These are phyloP conservation scores for Plasmodium falciparum DNA, from an alignment of 169 alveolate species.

Conservation along the genomic window DNA sequence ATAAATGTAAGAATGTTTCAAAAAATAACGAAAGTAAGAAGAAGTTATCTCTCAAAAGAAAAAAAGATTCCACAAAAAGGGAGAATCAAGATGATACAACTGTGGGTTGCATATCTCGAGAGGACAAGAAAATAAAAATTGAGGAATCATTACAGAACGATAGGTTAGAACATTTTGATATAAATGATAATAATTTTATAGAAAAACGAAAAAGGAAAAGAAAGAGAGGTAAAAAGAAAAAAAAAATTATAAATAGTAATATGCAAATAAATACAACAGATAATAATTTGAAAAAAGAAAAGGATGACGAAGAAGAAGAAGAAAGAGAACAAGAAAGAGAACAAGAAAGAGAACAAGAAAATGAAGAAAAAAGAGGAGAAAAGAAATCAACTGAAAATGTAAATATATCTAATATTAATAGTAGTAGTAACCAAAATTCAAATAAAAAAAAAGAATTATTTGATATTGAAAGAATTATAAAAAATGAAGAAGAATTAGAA, in stretches of 20 bases:
- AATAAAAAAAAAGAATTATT: constrained; percentile 38
- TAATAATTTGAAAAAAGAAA: neutral
- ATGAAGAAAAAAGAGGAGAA: neutral
- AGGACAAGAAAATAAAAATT: too few relatives aligned
- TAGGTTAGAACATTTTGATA: too few relatives aligned
- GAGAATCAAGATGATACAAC: neutral
- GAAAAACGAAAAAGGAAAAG: too few relatives aligned
- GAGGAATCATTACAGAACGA: too few relatives aligned
- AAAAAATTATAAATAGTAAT: too few relatives aligned
- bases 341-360: neutral
- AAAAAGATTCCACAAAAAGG: constrained; percentile 14
- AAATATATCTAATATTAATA: neutral
- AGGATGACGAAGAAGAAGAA: neutral
- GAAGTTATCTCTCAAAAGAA: constrained; percentile 2
- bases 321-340: neutral
- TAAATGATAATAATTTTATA: too few relatives aligned
- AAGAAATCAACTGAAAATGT: neutral
- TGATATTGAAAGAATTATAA: constrained; percentile 29
- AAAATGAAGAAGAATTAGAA: constrained; percentile 16
- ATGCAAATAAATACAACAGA: neutral
- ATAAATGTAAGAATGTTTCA: neutral
- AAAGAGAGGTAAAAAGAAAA: too few relatives aligned
- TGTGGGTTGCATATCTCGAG: too few relatives aligned
- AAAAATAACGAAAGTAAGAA: constrained; percentile 2
- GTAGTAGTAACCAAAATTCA: neutral